These are phyloP conservation scores for Pyrenophora tritici-repentis DNA, from an alignment of 2,329 filamentous ascomycete genomes.

Conservation along the genomic window DNA sequence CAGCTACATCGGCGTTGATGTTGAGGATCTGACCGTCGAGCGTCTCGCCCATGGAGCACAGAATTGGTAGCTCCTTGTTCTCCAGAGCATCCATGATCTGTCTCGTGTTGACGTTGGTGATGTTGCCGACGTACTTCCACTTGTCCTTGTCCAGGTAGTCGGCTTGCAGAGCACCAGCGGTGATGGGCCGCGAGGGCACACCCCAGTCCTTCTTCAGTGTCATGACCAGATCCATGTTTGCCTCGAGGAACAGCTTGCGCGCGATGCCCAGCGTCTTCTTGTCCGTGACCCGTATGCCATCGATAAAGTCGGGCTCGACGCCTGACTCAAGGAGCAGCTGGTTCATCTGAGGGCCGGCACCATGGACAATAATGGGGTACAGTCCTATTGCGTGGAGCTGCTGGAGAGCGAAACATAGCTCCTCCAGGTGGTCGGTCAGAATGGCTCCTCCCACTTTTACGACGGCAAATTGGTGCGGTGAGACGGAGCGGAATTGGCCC, in stretches of 20 bases:
- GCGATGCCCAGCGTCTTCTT: conserved; percentile 91
- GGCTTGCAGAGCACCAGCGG: conserved; percentile 85
- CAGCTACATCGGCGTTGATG: conserved; percentile 96
- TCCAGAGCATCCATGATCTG: conserved; percentile 91
- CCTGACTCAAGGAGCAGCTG: conserved; percentile 86
- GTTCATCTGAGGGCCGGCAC: conserved; percentile 93
- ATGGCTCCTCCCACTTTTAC: conserved; percentile 98
- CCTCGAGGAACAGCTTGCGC: conserved; percentile 89
- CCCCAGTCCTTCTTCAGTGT: conserved; percentile 82
- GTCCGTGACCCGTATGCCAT: conserved; percentile 94
- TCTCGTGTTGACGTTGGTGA: conserved; percentile 86
- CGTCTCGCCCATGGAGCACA: conserved; percentile 96
- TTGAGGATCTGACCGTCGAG: conserved; percentile 91
- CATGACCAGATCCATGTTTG: conserved; percentile 91
- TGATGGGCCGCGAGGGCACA: conserved; percentile 86
- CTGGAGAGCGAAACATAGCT: conserved; percentile 83
- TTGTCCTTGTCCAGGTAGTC: conserved; percentile 96
- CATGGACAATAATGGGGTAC: conserved; percentile 94
- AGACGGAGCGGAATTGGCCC: conserved; percentile 94
- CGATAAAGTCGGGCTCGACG: conserved; percentile 93
- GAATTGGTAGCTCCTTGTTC: conserved; percentile 83
- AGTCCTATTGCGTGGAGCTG: conserved; percentile 95
- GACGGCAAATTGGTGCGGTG: conserved; percentile 95
- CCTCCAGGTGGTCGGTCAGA: conserved; percentile 89
- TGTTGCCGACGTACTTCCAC: conserved; percentile 94